Percentiles rank a stretch among this genome's conserved stretches.
Evolutionary conservation across 2,329 filamentous ascomycete genomes (phyloP).

Genomic region (Monosporascus sp.): DNA sequence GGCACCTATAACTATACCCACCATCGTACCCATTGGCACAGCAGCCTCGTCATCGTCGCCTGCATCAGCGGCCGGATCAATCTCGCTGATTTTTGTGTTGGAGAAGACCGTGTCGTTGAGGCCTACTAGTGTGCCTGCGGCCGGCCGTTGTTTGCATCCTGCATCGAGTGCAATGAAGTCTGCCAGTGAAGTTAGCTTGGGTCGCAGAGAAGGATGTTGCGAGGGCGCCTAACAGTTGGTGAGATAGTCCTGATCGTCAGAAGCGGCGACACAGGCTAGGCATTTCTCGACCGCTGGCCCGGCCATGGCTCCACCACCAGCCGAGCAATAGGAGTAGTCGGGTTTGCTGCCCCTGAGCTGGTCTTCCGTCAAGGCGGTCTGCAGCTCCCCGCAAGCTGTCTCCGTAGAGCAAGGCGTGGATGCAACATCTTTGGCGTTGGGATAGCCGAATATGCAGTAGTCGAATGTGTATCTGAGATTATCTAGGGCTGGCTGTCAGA

Average conservation of each 20-base stretch:
- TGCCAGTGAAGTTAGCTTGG: conserved; percentile 18
- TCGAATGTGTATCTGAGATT: conserved; percentile 49
- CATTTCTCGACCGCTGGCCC: conserved; percentile 34
- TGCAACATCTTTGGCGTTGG: conserved; percentile 39
- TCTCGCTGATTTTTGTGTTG: conserved; percentile 25
- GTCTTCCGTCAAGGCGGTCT: conserved; percentile 34
- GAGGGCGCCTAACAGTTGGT: conserved; percentile 42
- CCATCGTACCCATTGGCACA: conserved; percentile 36
- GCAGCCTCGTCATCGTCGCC: conserved; percentile 8
- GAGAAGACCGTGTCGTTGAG: conserved; percentile 44
- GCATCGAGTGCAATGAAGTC: conserved; percentile 47
- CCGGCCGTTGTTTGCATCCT: conserved; percentile 44
- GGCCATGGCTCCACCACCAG: conserved; percentile 32
- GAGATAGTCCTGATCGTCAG: conserved; percentile 36
- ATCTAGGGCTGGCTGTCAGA: conserved; percentile 31
- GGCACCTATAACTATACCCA: conserved; percentile 37
- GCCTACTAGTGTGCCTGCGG: conserved; percentile 28
- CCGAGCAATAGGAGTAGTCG: conserved; percentile 45
- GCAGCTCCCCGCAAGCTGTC: conserved; percentile 44
- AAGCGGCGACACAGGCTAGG: conserved; percentile 39
- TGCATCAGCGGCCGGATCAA: conserved; percentile 25
- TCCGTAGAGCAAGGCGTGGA: conserved; percentile 47
- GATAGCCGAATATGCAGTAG: conserved; percentile 48
- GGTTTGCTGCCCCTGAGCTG: conserved; percentile 29
- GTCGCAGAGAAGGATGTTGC: neutral